Conservation (phyloP, 2,329 filamentous ascomycete genomes). For the Colletotrichum melonis region DNA sequence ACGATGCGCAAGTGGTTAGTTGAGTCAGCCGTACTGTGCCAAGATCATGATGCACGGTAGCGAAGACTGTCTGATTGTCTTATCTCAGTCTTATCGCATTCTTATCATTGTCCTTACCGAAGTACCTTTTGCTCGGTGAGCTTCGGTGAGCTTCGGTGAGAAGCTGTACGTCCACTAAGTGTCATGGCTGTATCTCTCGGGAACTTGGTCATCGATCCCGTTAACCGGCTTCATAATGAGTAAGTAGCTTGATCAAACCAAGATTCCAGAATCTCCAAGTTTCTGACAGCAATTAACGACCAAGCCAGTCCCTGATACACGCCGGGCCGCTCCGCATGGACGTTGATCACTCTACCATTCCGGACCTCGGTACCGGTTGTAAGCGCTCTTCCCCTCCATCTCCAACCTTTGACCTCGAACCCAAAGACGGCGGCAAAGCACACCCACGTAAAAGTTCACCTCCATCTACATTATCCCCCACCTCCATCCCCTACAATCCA, state of each 20-base stretch:
- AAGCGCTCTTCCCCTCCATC: conserved; percentile 14
- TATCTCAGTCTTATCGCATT: background rate
- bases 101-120: background rate
- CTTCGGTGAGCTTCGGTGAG: background rate
- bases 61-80: background rate
- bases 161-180: background rate
- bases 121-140: conserved; percentile 3
- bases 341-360: conserved; percentile 10
- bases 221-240: background rate
- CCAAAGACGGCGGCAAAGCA: background rate
- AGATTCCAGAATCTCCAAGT: too few species aligned
- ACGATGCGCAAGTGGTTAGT: conserved; percentile 32
- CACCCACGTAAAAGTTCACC: too few species aligned
- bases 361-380: conserved; percentile 29
- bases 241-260: too few species aligned
- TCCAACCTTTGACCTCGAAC: background rate
- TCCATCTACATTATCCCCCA: too few species aligned
- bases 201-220: background rate
- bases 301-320: background rate
- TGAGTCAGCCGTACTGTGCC: conserved; percentile 34
- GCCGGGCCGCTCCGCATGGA: background rate
- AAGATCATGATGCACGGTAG: background rate
- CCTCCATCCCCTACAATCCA: too few species aligned
- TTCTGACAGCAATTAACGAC: background rate
- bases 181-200: background rate